Evolutionary conservation across 305 asterid genomes (phyloP).

Genomic region (Fraxinus angustifolia): DNA sequence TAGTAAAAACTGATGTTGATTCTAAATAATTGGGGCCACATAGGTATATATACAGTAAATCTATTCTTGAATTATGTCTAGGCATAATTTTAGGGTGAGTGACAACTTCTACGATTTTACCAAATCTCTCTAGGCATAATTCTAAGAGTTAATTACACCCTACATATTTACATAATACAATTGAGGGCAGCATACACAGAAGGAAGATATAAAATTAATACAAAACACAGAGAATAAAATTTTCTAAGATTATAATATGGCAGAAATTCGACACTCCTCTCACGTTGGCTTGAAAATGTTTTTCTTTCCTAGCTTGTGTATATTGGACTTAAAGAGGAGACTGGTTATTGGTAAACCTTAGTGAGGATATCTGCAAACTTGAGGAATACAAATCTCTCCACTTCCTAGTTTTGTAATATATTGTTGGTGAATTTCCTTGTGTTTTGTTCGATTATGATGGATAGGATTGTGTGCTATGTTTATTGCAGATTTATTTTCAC

Average conservation of each 20-base stretch:
- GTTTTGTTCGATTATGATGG: neutral
- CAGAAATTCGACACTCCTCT: neutral
- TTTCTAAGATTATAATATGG: neutral
- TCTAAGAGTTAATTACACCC: neutral
- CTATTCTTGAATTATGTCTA: neutral
- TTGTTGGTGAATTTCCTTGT: neutral
- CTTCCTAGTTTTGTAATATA: neutral
- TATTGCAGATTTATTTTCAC: neutral
- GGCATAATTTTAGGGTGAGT: neutral
- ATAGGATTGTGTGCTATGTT: neutral
- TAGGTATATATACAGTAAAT: neutral
- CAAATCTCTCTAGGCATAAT: neutral
- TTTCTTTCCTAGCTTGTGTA: neutral
- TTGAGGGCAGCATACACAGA: neutral
- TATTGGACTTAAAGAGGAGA: neutral
- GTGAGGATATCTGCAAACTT: neutral
- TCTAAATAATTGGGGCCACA: neutral
- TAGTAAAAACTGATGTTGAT: neutral
- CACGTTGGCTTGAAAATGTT: neutral
- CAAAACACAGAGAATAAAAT: neutral
- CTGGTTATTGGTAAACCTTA: neutral
- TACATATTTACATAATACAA: neutral
- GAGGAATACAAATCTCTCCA: neutral
- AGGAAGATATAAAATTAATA: neutral
- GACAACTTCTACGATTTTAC: neutral